phyloP scores from a whole-genome alignment of 257 asterid species.

The Solanum piurae region DNA sequence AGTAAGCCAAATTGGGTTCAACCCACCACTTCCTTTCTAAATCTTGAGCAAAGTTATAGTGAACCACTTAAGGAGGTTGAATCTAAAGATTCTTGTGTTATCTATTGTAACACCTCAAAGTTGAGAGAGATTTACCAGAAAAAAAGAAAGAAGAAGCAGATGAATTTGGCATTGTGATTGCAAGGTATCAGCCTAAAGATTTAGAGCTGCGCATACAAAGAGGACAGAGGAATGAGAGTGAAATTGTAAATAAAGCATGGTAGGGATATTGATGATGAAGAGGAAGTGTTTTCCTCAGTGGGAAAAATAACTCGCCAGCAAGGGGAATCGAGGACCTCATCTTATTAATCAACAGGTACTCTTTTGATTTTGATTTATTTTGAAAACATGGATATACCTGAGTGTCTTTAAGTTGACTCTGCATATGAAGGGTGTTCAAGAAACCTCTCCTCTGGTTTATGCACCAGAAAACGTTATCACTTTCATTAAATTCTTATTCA shows the following conservation, averaged over 20 bases:
- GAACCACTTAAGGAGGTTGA: not conserved
- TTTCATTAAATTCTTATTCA: not conserved
- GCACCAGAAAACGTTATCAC: not conserved
- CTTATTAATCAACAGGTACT: not conserved
- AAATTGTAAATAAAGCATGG: not conserved
- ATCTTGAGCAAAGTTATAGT: not conserved
- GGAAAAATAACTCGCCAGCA: not conserved
- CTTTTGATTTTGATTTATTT: not conserved
- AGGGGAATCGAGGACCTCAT: not conserved
- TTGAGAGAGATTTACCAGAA: not conserved
- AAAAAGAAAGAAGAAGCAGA: not conserved
- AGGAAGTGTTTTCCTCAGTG: not conserved
- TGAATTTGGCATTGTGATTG: not conserved
- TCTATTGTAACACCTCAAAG: not conserved
- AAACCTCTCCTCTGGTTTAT: not conserved
- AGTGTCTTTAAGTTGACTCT: not conserved
- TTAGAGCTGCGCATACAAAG: not conserved
- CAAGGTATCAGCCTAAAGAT: not conserved
- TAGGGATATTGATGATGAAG: not conserved
- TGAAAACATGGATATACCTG: not conserved
- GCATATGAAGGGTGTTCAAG: not conserved
- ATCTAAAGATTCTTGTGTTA: not conserved
- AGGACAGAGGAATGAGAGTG: not conserved
- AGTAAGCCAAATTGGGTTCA: not conserved
- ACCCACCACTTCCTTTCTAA: not conserved